Percentiles rank a stretch among this genome's conserved stretches.
Evolutionary conservation across 805 yeast genomes (phyloP).

Genomic region (Barnettozyma botsteinii): DNA sequence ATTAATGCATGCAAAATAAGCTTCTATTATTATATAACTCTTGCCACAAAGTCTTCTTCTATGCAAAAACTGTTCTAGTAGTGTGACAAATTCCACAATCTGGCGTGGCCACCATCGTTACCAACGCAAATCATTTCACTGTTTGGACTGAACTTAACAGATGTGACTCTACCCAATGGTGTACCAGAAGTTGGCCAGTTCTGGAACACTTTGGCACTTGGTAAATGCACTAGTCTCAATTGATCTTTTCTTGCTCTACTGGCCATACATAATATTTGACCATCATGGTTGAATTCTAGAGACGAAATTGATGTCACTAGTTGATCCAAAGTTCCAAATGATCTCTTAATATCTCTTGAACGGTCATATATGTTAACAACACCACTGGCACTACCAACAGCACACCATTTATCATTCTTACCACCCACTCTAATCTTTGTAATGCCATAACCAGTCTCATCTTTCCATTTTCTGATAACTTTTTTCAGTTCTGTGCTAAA

Average conservation of each 20-base stretch:
- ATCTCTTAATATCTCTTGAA: conserved; percentile 35
- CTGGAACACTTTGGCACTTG: conserved; percentile 76
- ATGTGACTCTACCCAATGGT: conserved; percentile 90
- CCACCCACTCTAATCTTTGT: conserved; percentile 76
- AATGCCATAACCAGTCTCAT: conserved; percentile 78
- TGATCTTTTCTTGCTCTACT: conserved; percentile 85
- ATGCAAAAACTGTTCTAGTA: conserved; percentile 47
- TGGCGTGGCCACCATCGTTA: conserved; percentile 83
- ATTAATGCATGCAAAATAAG: too few relatives aligned
- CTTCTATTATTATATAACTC: too few relatives aligned
- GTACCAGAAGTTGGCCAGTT: conserved; percentile 99
- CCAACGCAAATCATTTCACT: conserved; percentile 84
- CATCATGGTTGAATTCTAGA: conserved; percentile 74
- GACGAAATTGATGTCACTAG: conserved; percentile 75
- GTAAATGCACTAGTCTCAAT: conserved; percentile 78
- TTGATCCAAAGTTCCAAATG: conserved; percentile 66
- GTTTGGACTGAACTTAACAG: conserved; percentile 71
- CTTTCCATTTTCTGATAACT: conserved; percentile 70
- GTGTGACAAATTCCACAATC: conserved; percentile 86
- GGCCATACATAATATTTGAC: conserved; percentile 82
- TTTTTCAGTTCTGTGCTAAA: conserved; percentile 50
- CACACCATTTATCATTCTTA: conserved; percentile 67
- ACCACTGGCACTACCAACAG: conserved; percentile 86
- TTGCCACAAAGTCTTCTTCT: too few relatives aligned
- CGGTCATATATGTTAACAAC: conserved; percentile 82